These are phyloP conservation scores for Prosopis cineraria DNA, from an alignment of 306 rosid genomes.

Conservation along the genomic window DNA sequence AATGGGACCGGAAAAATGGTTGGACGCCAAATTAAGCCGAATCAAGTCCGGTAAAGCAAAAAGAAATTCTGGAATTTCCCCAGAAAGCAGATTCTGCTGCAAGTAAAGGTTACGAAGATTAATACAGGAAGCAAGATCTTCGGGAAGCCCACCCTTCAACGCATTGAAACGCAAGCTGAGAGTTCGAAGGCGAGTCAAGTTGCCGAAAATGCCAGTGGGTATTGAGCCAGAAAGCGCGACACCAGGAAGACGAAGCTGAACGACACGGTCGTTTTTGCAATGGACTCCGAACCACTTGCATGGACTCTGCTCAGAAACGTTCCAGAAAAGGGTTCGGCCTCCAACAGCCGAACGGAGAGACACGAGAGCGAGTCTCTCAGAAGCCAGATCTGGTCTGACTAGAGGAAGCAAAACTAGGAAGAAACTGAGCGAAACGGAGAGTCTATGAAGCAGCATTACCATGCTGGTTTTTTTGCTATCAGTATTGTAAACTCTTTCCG, in stretches of 20 bases:
- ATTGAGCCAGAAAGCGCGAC: slow-evolving; percentile 57
- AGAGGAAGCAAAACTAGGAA: slow-evolving; percentile 12
- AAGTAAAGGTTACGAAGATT: slow-evolving; percentile 62
- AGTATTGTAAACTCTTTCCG: not conserved
- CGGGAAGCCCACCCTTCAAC: slow-evolving; percentile 50
- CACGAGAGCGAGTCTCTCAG: slow-evolving; percentile 56
- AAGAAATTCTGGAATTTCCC: slow-evolving; percentile 51
- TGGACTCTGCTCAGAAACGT: slow-evolving; percentile 26
- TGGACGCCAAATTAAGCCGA: slow-evolving; percentile 54
- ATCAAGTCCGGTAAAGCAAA: slow-evolving; percentile 42
- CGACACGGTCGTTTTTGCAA: slow-evolving; percentile 44
- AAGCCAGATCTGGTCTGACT: slow-evolving; percentile 39
- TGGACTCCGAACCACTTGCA: slow-evolving; percentile 60
- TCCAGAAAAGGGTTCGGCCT: slow-evolving; percentile 57
- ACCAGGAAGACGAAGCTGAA: slow-evolving; percentile 58
- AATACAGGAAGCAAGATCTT: slow-evolving; percentile 49
- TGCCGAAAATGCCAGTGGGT: slow-evolving; percentile 52
- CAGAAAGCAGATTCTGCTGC: slow-evolving; percentile 52
- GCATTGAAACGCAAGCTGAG: slow-evolving; percentile 61
- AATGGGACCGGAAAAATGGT: slow-evolving; percentile 54
- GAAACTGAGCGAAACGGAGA: slow-evolving; percentile 12
- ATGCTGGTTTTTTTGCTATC: not conserved
- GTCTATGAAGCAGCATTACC: slow-evolving; percentile 26
- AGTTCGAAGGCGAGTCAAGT: slow-evolving; percentile 51
- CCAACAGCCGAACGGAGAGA: slow-evolving; percentile 51